A percentile compares a stretch with the other conserved stretches of the same genome.
Evolutionary conservation across 305 asterid species (phyloP).

Genomic region (Fraxinus paxiana): DNA sequence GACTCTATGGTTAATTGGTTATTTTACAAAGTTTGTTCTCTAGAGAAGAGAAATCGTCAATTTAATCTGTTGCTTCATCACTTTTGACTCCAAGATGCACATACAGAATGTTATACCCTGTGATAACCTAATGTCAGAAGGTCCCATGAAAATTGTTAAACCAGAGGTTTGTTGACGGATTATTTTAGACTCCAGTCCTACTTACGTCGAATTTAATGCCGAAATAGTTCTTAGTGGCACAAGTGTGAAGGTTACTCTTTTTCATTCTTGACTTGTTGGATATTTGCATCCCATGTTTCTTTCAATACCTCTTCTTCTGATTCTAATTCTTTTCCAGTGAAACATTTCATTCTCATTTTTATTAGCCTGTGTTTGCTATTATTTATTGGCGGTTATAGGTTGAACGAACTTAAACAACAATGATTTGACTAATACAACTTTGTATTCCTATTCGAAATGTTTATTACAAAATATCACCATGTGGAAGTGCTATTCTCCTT

Average conservation of each 20-base stretch:
- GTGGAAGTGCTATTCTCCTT: not conserved
- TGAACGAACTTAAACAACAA: not conserved
- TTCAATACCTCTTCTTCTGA: not conserved
- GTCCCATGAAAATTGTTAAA: constrained; percentile 41
- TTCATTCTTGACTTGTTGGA: not conserved
- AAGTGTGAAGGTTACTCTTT: not conserved
- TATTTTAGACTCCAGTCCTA: not conserved
- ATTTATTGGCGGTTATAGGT: not conserved
- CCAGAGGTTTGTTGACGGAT: constrained; percentile 31
- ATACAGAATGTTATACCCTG: not conserved
- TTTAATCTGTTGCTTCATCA: not conserved
- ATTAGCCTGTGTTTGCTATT: not conserved
- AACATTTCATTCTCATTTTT: not conserved
- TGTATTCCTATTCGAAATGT: not conserved
- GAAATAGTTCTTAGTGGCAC: not conserved
- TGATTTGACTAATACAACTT: not conserved
- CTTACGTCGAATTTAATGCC: too few species aligned
- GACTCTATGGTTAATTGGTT: too few species aligned
- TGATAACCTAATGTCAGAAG: constrained; percentile 19
- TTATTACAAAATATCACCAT: not conserved
- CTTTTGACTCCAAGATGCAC: not conserved
- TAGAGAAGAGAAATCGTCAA: not conserved
- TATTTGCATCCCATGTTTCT: not conserved
- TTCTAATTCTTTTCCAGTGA: not conserved
- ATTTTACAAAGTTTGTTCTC: too few species aligned